A percentile compares a stretch with the other conserved stretches of the same genome.
These are phyloP conservation scores for Fusarium torulosum DNA, from an alignment of 2,329 filamentous ascomycete species.

Conservation along the genomic window DNA sequence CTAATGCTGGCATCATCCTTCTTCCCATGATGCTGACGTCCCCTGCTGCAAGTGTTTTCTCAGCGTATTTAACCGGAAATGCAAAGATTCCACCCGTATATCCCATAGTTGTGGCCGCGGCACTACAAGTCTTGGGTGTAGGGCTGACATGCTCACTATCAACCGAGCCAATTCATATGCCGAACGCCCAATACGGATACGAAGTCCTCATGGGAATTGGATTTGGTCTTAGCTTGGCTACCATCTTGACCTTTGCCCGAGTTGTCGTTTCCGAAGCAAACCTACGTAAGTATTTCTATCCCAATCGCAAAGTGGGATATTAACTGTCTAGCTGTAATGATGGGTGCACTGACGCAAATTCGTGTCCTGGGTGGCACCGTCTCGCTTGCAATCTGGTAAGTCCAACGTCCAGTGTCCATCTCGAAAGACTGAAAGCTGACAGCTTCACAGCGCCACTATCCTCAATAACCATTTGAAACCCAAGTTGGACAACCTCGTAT, in stretches of 20 bases:
- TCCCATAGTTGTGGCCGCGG: neutral
- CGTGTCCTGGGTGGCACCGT: conserved; percentile 11
- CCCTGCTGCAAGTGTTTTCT: conserved; percentile 5
- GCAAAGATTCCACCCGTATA: neutral
- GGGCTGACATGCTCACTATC: conserved; percentile 7
- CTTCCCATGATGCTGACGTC: conserved; percentile 14
- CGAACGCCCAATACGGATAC: conserved; percentile 10
- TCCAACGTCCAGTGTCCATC: rapidly evolving
- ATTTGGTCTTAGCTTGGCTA: neutral
- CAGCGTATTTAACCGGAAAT: neutral
- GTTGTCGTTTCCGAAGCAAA: neutral
- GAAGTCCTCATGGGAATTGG: conserved; percentile 11
- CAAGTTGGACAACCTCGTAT: neutral
- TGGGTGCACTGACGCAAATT: conserved; percentile 10
- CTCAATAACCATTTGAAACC: conserved; percentile 4
- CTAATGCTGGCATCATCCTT: conserved; percentile 3
- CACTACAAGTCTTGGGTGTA: neutral
- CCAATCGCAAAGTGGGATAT: too few relatives aligned
- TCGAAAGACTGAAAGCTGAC: rapidly evolving
- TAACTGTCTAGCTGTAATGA: conserved; percentile 9
- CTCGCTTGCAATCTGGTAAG: conserved; percentile 10
- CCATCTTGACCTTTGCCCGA: neutral
- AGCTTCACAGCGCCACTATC: neutral
- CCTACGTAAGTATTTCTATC: neutral
- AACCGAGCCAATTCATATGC: neutral